A percentile compares a stretch with the other conserved stretches of the same genome.
phyloP scores from a whole-genome alignment of 1,139 yeast genomes.

The Suhomyces yuchorum region DNA sequence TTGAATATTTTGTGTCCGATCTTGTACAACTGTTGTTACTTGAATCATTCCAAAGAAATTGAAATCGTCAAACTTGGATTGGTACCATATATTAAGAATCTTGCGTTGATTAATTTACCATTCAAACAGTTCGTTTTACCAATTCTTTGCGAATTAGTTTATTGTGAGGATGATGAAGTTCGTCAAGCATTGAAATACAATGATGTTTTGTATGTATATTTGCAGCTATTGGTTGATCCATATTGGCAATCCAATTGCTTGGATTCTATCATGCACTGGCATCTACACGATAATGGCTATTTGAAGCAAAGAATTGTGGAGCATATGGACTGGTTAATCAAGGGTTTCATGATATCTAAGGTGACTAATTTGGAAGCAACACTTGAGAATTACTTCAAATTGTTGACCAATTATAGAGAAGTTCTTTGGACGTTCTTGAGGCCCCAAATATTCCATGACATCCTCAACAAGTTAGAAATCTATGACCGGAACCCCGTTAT shows the following conservation, averaged over 20 bases:
- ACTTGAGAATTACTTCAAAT: conserved; percentile 41
- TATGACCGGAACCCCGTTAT: conserved; percentile 40
- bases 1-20: conserved; percentile 47
- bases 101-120: conserved; percentile 50
- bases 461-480: conserved; percentile 30
- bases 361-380: conserved; percentile 47
- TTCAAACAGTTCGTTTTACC: conserved; percentile 66
- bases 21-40: conserved; percentile 58
- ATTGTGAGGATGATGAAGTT: conserved; percentile 43
- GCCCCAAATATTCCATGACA: conserved; percentile 31
- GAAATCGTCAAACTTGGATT: conserved; percentile 58
- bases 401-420: conserved; percentile 26
- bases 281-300: conserved; percentile 29
- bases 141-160: conserved; percentile 61
- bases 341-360: conserved; percentile 43
- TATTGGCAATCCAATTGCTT: conserved; percentile 73
- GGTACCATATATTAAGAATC: conserved; percentile 50
- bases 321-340: conserved; percentile 36
- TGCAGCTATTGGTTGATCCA: conserved; percentile 55
- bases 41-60: conserved; percentile 53
- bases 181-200: conserved; percentile 39
- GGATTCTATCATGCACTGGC: conserved; percentile 55
- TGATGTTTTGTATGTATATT: conserved; percentile 49
- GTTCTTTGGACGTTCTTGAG: conserved; percentile 30
- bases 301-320: conserved; percentile 29